Conservation (phyloP, 805 yeast genomes). For the Priceomyces carsonii region DNA sequence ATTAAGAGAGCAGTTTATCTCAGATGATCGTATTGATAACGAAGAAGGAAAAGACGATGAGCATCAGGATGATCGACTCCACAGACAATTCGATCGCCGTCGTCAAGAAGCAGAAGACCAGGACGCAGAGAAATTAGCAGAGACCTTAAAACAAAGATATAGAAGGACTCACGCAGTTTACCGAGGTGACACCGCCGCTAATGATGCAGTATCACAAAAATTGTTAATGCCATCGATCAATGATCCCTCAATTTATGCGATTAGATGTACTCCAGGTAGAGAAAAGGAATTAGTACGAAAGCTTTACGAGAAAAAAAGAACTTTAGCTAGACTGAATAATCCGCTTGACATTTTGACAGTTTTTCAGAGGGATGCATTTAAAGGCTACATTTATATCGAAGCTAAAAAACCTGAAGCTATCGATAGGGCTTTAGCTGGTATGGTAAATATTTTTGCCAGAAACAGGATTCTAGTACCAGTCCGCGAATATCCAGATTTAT, state of each 20-base stretch:
- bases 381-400: conserved; percentile 91
- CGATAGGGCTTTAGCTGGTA: conserved; percentile 81
- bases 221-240: conserved; percentile 92
- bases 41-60: conserved; percentile 50
- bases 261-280: conserved; percentile 88
- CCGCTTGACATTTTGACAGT: conserved; percentile 86
- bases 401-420: conserved; percentile 94
- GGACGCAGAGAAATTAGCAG: conserved; percentile 93
- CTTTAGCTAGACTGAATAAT: conserved; percentile 68
- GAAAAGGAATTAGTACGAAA: conserved; percentile 90
- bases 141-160: conserved; percentile 86
- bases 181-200: conserved; percentile 74
- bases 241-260: conserved; percentile 95
- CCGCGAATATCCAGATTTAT: conserved; percentile 88
- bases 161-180: conserved; percentile 83
- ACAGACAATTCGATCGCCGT: conserved; percentile 87
- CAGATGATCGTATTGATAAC: conserved; percentile 69
- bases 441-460: conserved; percentile 76
- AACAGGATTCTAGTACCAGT: conserved; percentile 90
- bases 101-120: conserved; percentile 86
- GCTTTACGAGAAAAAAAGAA: conserved; percentile 78
- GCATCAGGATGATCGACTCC: conserved; percentile 69
- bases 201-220: conserved; percentile 79
- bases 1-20: conserved; percentile 78
- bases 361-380: conserved; percentile 91